phyloP scores from a whole-genome alignment of 2,329 filamentous ascomycete genomes.

The Ceratocystis albifundus region DNA sequence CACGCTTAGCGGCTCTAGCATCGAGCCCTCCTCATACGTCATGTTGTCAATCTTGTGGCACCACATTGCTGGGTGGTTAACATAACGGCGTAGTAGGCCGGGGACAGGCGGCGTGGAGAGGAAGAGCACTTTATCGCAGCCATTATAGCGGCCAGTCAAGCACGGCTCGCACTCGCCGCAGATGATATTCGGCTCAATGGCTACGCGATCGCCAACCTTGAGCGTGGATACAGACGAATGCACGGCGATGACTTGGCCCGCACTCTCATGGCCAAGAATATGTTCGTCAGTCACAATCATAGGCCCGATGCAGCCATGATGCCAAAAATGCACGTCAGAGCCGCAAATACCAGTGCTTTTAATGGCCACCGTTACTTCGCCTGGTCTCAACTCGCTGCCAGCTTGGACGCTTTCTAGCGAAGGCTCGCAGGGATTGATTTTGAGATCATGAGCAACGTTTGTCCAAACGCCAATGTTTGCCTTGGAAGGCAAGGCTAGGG shows the following conservation, averaged over 20 bases:
- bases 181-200: constrained; percentile 87
- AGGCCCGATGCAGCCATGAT: constrained; percentile 84
- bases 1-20: constrained; percentile 83
- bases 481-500: constrained; percentile 39
- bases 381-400: constrained; percentile 57
- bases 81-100: constrained; percentile 78
- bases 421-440: constrained; percentile 70
- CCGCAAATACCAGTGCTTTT: constrained; percentile 96
- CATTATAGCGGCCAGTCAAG: constrained; percentile 87
- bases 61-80: constrained; percentile 89
- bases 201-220: constrained; percentile 78
- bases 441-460: constrained; percentile 83
- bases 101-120: constrained; percentile 81
- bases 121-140: constrained; percentile 76
- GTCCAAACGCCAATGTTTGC: constrained; percentile 94
- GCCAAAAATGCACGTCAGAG: constrained; percentile 97
- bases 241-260: constrained; percentile 69
- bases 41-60: constrained; percentile 93
- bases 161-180: constrained; percentile 86
- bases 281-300: constrained; percentile 87
- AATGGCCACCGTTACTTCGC: constrained; percentile 78
- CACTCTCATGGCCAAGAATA: constrained; percentile 88
- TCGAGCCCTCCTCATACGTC: constrained; percentile 79
- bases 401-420: constrained; percentile 61
- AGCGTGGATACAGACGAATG: constrained; percentile 69